Evolutionary conservation across 148 eudicot species (phyloP).

Genomic region (Heliamphora exappendiculata): DNA sequence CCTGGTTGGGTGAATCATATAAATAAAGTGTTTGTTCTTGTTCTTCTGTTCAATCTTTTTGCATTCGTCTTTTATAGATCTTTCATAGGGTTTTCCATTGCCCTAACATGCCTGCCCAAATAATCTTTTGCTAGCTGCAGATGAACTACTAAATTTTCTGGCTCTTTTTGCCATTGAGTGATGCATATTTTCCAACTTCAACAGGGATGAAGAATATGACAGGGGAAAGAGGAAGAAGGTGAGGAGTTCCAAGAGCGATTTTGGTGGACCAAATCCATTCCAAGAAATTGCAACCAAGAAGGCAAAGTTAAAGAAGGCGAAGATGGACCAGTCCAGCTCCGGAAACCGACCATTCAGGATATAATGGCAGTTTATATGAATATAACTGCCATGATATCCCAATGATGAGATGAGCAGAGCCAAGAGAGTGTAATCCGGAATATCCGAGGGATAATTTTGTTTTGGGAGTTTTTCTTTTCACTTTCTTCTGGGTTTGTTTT

Average conservation of each 20-base stretch:
- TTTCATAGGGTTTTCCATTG: too few species aligned
- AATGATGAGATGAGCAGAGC: background rate
- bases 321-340: constrained; percentile 22
- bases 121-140: background rate
- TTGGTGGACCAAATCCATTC: constrained; percentile 68
- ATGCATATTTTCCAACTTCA: constrained; percentile 5
- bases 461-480: background rate
- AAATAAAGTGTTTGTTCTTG: too few species aligned
- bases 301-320: constrained; percentile 35
- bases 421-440: background rate
- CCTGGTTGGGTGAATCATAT: too few species aligned
- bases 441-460: background rate
- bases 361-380: constrained; percentile 10
- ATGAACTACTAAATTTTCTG: background rate
- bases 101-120: too few species aligned
- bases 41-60: too few species aligned
- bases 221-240: constrained; percentile 79
- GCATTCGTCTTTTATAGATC: too few species aligned
- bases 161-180: background rate
- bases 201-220: constrained; percentile 97
- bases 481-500: background rate
- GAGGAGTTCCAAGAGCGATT: constrained; percentile 27
- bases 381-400: background rate
- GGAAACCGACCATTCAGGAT: constrained; percentile 39
- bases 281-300: constrained; percentile 61